Percentiles rank a stretch among this genome's conserved stretches.
Conservation (phyloP, 495 filamentous ascomycete genomes). For the Lophiotrema nucula region DNA sequence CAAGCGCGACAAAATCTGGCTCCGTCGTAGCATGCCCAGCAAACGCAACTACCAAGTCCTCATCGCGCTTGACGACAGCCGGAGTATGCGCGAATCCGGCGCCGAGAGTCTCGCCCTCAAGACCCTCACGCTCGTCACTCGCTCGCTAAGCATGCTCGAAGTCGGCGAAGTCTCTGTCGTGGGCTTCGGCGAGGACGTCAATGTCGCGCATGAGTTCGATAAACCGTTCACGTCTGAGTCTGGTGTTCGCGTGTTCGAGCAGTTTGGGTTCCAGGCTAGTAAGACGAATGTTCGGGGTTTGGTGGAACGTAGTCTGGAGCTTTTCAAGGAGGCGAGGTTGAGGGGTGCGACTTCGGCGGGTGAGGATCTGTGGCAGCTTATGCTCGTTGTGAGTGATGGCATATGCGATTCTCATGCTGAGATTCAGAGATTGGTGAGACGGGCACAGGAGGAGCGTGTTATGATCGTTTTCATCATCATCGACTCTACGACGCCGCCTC, state of each 20-base stretch:
- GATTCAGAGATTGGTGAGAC: constrained; percentile 74
- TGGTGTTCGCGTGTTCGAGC: constrained; percentile 74
- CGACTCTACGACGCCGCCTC: constrained; percentile 59
- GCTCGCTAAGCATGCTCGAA: constrained; percentile 85
- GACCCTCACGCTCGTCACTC: constrained; percentile 83
- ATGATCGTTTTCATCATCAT: constrained; percentile 98
- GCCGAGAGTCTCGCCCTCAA: constrained; percentile 76
- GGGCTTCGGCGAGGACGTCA: constrained; percentile 81
- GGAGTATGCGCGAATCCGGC: constrained; percentile 79
- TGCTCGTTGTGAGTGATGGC: constrained; percentile 89
- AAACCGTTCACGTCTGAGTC: constrained; percentile 80
- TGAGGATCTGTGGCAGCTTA: constrained; percentile 92
- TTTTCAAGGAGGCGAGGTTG: constrained; percentile 74
- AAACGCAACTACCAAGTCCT: constrained; percentile 96
- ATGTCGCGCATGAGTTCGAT: constrained; percentile 85
- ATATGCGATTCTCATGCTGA: constrained; percentile 86
- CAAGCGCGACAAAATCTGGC: constrained; percentile 99
- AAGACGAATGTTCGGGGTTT: constrained; percentile 81
- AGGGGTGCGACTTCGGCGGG: constrained; percentile 53
- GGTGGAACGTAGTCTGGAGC: constrained; percentile 69
- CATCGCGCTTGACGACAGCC: constrained; percentile 94
- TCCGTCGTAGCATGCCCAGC: constrained; percentile 83
- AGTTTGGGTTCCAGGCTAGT: constrained; percentile 81
- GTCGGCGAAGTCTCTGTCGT: constrained; percentile 86
- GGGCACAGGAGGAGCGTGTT: constrained; percentile 87